Conservation (phyloP, 768 basidiomycete species). For the Brasilioporus rufonigricans region DNA sequence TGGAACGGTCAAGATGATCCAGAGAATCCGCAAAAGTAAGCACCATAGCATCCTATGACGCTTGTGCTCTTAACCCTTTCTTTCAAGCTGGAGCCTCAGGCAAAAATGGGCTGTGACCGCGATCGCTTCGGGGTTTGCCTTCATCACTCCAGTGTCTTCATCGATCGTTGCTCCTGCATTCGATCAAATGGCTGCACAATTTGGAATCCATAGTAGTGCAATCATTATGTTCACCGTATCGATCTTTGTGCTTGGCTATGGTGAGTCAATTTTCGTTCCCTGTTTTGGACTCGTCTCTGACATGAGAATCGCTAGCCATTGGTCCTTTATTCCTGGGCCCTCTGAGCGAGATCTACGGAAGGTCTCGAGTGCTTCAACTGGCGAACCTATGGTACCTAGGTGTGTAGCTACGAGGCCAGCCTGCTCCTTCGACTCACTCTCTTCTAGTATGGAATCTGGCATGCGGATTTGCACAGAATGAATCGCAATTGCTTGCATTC, state of each 20-base stretch:
- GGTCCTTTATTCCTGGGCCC: slow-evolving; percentile 51
- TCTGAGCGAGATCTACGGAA: slow-evolving; percentile 70
- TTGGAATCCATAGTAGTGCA: slow-evolving; percentile 51
- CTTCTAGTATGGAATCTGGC: slow-evolving; percentile 55
- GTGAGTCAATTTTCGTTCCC: slow-evolving; percentile 31
- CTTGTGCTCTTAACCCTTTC: neutral
- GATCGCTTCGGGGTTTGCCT: slow-evolving; percentile 64
- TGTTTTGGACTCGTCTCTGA: neutral
- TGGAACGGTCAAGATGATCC: neutral
- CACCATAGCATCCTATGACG: too few species aligned
- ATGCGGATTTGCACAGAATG: slow-evolving; percentile 70
- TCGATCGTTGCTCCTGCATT: slow-evolving; percentile 73
- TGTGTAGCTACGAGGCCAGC: slow-evolving; percentile 24
- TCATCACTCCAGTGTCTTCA: slow-evolving; percentile 68
- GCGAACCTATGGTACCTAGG: slow-evolving; percentile 69
- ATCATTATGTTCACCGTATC: slow-evolving; percentile 58
- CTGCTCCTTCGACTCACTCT: neutral
- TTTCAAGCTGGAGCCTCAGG: slow-evolving; percentile 50
- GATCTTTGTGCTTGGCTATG: slow-evolving; percentile 58
- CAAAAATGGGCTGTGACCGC: slow-evolving; percentile 65
- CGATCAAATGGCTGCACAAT: slow-evolving; percentile 45
- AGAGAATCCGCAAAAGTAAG: neutral
- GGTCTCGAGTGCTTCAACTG: too few species aligned
- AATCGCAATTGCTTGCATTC: too few species aligned
- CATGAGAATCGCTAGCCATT: slow-evolving; percentile 3